These are phyloP conservation scores for Epichloe sp. DNA, from an alignment of 2,329 filamentous ascomycete species.

Conservation along the genomic window DNA sequence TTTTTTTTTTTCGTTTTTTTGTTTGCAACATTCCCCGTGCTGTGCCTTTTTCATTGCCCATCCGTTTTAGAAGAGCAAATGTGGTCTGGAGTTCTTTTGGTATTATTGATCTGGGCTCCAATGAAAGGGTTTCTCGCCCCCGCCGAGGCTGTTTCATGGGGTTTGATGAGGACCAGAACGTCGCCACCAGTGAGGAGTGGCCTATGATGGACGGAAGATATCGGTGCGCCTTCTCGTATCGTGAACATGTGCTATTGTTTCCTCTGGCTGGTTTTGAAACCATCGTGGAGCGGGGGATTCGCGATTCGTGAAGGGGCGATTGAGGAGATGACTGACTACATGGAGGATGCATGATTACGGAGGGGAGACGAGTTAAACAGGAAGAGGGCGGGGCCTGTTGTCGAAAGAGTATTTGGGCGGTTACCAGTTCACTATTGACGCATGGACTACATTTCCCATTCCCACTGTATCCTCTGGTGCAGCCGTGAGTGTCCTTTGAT, in stretches of 20 bases:
- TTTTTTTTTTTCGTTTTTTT: constrained; percentile 3
- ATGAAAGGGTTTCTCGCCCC: constrained; percentile 7
- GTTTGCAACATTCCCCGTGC: constrained; percentile 10
- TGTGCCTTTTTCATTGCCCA: constrained; percentile 10
- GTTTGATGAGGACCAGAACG: not conserved
- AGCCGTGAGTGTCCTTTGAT: constrained; percentile 18
- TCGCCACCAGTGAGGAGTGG: not conserved
- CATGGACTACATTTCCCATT: constrained; percentile 14
- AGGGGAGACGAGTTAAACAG: not conserved
- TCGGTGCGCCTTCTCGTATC: not conserved
- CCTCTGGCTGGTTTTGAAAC: not conserved
- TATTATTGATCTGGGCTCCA: constrained; percentile 4
- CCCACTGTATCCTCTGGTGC: constrained; percentile 3
- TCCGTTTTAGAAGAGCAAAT: constrained; percentile 24
- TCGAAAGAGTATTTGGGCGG: constrained; percentile 6
- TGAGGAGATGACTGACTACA: not conserved
- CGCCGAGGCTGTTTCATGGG: constrained; percentile 10
- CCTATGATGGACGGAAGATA: not conserved
- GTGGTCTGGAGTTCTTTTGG: constrained; percentile 32
- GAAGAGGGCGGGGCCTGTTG: not conserved
- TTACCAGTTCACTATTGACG: constrained; percentile 22
- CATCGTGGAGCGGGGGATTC: not conserved
- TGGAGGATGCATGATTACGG: not conserved
- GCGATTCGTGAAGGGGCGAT: not conserved
- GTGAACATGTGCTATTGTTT: not conserved